These are phyloP conservation scores for Acanthamoeba polyphaga DNA, from an alignment of 208 protist genomes.

Conservation along the genomic window DNA sequence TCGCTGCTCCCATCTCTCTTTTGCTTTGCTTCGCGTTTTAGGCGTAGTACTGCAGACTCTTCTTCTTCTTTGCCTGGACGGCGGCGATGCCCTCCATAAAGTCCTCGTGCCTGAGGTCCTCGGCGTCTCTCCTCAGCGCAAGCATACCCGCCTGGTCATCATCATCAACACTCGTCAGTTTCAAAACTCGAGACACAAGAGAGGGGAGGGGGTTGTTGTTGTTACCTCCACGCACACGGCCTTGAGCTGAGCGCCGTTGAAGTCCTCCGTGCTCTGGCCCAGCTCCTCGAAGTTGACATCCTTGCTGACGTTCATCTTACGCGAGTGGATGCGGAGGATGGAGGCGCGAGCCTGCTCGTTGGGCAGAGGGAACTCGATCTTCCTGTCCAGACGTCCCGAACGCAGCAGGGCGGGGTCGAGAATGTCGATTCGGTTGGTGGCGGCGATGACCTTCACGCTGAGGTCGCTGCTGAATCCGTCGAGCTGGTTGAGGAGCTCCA, in stretches of 20 bases:
- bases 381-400: constrained; percentile 99
- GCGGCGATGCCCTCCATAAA: constrained; percentile 98
- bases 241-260: constrained; percentile 99
- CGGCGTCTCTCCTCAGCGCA: constrained; percentile 95
- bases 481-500: constrained; percentile 99
- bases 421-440: constrained; percentile 99
- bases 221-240: constrained; percentile 99
- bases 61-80: constrained; percentile 99
- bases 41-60: constrained; percentile 99
- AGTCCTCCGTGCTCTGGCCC: constrained; percentile 98
- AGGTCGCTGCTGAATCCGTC: constrained; percentile 99
- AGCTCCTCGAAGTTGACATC: constrained; percentile 99
- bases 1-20: too few relatives aligned
- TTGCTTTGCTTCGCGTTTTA: constrained; percentile 85
- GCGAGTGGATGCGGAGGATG: constrained; percentile 99
- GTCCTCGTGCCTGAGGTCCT: constrained; percentile 97
- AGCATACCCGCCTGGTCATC: constrained; percentile 97
- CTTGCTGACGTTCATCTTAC: constrained; percentile 97
- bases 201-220: too few relatives aligned
- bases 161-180: neutral
- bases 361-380: constrained; percentile 99
- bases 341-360: constrained; percentile 98
- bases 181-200: neutral
- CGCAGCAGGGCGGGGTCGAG: constrained; percentile 99
- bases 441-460: constrained; percentile 99